Evolutionary conservation across 2,329 filamentous ascomycete genomes (phyloP), one percentile per base, ranked within the genome.

Genomic region (Exophiala mesophila): DNA sequence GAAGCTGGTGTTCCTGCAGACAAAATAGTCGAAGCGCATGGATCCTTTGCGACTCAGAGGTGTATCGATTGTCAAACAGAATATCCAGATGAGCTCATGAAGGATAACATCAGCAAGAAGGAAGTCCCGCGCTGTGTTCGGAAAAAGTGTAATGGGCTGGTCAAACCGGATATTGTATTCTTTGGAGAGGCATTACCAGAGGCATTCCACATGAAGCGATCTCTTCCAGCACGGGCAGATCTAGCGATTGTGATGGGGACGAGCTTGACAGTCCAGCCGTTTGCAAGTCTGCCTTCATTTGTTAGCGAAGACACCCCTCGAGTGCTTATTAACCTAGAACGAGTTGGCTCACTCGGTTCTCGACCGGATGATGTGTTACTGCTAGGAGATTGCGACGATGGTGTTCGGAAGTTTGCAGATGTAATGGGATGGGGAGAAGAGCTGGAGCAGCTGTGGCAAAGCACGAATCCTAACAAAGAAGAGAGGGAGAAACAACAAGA

Each of bases 151-250:
- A 70, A 75, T 24, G 89, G 89, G 0, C 68, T 92, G 2, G 87
- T 96, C 26, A 96, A 96, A 66, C 89, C 89, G 0, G 87, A 95
- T 57, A 95, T 96, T 59, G 88, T 94, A 23, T 96, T 96, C 67
- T 96, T 95, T 55, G 88, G 88, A 37, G 88, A 94, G 60, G 64
- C 76, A 1, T 65, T 89, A 2, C 85, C 85, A 0, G 61, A 67
- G 5, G 66, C 64, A 0, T 94, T 94, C 63, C 80, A 82, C 58
- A 59, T 66, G 5, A 80, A 77, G 45, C 67, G 70, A 19, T 59
- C 68, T 29, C 63, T 82, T 9, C 74, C 78, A 0, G 66, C 65
- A 2, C 65, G 74, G 55, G 85, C 87, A 0, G 88, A 95, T 59
- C 66, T 96, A 2, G 77, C 83, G 30, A 83, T 97, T 39, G 75